Base-by-base conservation (phyloP, 306 rosid genomes). In the Cicer judaicum region DNA sequence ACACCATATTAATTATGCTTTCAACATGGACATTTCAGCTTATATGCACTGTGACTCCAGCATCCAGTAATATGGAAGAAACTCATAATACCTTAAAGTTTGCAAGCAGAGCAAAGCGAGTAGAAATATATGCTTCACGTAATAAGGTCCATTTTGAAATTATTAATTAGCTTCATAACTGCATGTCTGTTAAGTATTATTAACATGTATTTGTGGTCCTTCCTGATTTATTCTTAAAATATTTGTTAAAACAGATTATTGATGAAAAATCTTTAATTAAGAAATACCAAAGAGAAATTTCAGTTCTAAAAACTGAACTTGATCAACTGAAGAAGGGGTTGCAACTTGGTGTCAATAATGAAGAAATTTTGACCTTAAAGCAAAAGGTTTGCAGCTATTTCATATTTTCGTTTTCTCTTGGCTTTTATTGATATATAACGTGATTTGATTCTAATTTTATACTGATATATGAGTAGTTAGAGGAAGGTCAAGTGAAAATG, bases 1-100 rank as follows among this genome's bases (percentile, higher is more conserved):
- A 69, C 68, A 34, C 67, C 73, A 70, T 61, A 55, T 54, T 77
- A 44, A 72, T 15, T 65, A 54, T 64, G 81, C 65, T 53, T 76
- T 62, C 68, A 56, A 49, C 70, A 7, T 82, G 75, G 39, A 38
- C 78, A 73, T 63, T 78, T 72, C 93, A 95, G 99, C 98, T 95
- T 81, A 92, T 95, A 79, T 95, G 97, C 87, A 95, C 98, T 2
- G 92, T 95, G 74, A 95, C 99, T 84, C 99, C 99, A 40, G 99
- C 99, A 72, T 95, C 99, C 81, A 95, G 99, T 81, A 95, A 88
- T 78, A 84, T 92, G 98, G 99, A 95, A 89, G 99, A 95, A 92
- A 95, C 98, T 81, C 99, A 95, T 83, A 95, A 95, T 75, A 95
- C 99, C 63, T 89, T 95, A 86, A 95, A 95, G 85, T 95, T 95